Base-by-base conservation (phyloP, 129 eudicot species). In the Chrysanthemum seticuspe region DNA sequence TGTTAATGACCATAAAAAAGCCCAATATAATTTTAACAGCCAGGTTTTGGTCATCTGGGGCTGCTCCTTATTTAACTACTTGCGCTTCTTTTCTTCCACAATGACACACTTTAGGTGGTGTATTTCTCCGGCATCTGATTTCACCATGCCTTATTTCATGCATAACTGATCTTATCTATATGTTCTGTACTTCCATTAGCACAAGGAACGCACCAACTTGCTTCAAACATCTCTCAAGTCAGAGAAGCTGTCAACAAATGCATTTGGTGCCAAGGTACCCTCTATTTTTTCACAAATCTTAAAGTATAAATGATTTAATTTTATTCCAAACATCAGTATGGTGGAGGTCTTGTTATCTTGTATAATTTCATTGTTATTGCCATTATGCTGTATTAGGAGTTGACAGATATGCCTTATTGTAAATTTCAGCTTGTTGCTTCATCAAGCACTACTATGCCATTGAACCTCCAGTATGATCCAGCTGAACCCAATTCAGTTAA, bases 401-500 rank as follows among this genome's bases (percentile, higher is more conserved):
- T 84, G 65, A 74, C 66, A 62, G 0, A 52, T 57, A 9, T 70
- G 11, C 34, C 74, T 76, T 75, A 44, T 81, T 74, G 60, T 61
- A 68, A 72, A 14, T 80, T 77, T 73, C 79, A 92, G 97, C 96
- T 92, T 76, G 83, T 85, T 64, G 72, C 86, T 51, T 78, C 91
- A 72, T 79, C 82, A 66, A 84, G 85, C 55, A 70, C 83, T 74
- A 82, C 83, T 18, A 86, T 82, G 82, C 77, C 91, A 60, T 80
- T 92, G 71, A 83, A 76, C 78, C 85, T 92, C 77, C 96, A 83
- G 68, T 88, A 87, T 65, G 94, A 89, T 79, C 72, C 72, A 62
- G 68, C 56, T 13, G 97, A 92, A 40, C 85, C 96, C 11, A 92
- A 92, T 81, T 86, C 96, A 31, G 86, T 84, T n/a, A 64, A 73